A percentile compares a stretch with the other conserved stretches of the same genome.
Evolutionary conservation across 2,329 filamentous ascomycete species (phyloP).

Genomic region (Helminthosporium solani): DNA sequence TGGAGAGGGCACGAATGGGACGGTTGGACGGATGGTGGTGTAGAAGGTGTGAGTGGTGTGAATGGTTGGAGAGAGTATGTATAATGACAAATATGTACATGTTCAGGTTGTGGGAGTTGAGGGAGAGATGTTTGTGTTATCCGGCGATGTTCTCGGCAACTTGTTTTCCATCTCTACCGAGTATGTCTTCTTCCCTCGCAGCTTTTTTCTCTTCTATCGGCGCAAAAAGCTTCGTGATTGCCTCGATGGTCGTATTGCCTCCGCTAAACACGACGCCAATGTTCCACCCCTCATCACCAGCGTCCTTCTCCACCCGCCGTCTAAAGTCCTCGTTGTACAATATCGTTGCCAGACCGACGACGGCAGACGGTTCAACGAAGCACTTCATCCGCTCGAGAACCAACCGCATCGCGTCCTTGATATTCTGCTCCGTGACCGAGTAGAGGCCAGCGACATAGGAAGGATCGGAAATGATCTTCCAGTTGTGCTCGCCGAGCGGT

Average conservation of each 20-base stretch:
- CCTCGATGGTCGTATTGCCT: slow-evolving; percentile 66
- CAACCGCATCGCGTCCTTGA: slow-evolving; percentile 71
- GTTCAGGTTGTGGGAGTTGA: too few relatives aligned
- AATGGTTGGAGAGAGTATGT: not conserved
- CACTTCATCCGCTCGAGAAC: slow-evolving; percentile 88
- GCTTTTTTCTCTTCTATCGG: slow-evolving; percentile 25
- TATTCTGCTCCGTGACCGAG: slow-evolving; percentile 78
- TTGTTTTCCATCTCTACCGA: slow-evolving; percentile 43
- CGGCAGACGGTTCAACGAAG: slow-evolving; percentile 84
- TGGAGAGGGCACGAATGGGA: not conserved
- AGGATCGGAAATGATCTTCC: slow-evolving; percentile 71
- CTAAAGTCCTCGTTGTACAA: slow-evolving; percentile 82
- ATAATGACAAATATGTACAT: too few relatives aligned
- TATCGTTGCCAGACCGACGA: slow-evolving; percentile 78
- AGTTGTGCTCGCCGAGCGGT: slow-evolving; percentile 74
- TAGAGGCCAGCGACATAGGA: slow-evolving; percentile 70
- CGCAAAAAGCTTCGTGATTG: slow-evolving; percentile 57
- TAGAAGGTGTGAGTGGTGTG: not conserved
- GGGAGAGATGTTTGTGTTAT: not conserved
- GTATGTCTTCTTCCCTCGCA: slow-evolving; percentile 44
- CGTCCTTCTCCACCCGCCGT: slow-evolving; percentile 66
- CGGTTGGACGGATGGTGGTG: not conserved
- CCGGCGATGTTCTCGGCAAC: slow-evolving; percentile 51
- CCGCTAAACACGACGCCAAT: slow-evolving; percentile 62
- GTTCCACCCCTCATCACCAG: slow-evolving; percentile 72